phyloP scores from a whole-genome alignment of 495 filamentous ascomycete genomes.

The Aspergillus mulundensis region DNA sequence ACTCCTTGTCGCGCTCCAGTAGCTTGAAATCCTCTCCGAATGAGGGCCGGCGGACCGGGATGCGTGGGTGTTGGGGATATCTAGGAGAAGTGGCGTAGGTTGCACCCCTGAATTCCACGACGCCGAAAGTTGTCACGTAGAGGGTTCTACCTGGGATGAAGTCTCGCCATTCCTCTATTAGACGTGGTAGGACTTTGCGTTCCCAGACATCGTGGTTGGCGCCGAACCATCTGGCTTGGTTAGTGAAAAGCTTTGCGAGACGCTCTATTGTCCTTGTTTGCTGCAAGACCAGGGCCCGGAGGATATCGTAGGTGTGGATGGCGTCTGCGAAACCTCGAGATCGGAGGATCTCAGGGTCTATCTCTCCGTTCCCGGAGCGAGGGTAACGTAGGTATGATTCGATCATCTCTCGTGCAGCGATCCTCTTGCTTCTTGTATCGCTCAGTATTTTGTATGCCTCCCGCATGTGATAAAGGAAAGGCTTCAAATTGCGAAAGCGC shows the following conservation, averaged over 20 bases:
- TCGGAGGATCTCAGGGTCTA: slow-evolving; percentile 18
- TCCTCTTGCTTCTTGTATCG: slow-evolving; percentile 25
- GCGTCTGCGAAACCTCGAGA: slow-evolving; percentile 31
- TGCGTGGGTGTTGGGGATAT: slow-evolving; percentile 5
- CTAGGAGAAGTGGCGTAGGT: slow-evolving; percentile 4
- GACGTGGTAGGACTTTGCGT: slow-evolving; percentile 33
- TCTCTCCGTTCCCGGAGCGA: background rate
- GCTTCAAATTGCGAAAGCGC: slow-evolving; percentile 37
- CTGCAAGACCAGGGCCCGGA: slow-evolving; percentile 31
- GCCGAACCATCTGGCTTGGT: slow-evolving; percentile 20
- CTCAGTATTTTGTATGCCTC: slow-evolving; percentile 31
- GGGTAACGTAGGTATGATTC: slow-evolving; percentile 20
- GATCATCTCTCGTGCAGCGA: slow-evolving; percentile 24
- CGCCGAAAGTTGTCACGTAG: slow-evolving; percentile 29
- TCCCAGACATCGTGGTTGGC: slow-evolving; percentile 24
- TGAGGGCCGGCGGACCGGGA: slow-evolving; percentile 16
- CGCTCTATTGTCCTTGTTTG: slow-evolving; percentile 23
- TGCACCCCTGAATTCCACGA: slow-evolving; percentile 20
- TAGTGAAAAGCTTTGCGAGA: slow-evolving; percentile 18
- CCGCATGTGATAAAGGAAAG: slow-evolving; percentile 23
- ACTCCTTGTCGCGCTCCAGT: slow-evolving; percentile 3
- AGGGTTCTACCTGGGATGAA: slow-evolving; percentile 38
- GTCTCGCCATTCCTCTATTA: slow-evolving; percentile 46
- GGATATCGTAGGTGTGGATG: slow-evolving; percentile 34
- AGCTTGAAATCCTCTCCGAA: slow-evolving; percentile 6